These are phyloP conservation scores for Thuja plicata DNA, from an alignment of 83 land plant species.

Conservation along the genomic window DNA sequence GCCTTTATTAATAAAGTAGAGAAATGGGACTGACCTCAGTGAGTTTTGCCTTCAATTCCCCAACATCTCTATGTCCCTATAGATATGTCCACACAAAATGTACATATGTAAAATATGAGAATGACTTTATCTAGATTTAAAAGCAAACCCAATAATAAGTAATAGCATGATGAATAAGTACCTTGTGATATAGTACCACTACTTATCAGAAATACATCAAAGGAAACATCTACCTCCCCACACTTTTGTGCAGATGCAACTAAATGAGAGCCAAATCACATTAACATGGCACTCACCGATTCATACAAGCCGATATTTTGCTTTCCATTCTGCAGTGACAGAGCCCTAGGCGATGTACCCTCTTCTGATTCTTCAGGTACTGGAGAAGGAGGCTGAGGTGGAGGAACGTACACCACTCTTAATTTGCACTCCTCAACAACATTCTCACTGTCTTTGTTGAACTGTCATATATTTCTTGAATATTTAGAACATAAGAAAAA, in stretches of 20 bases:
- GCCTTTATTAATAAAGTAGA: not conserved
- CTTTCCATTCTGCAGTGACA: slow-evolving; percentile 32
- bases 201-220: not conserved
- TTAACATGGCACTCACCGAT: slow-evolving; percentile 28
- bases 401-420: slow-evolving; percentile 56
- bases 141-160: not conserved
- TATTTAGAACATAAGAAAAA: not conserved
- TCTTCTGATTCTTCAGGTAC: slow-evolving; percentile 76
- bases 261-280: not conserved
- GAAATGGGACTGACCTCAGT: not conserved
- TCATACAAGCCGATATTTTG: slow-evolving; percentile 27
- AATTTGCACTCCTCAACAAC: slow-evolving; percentile 60
- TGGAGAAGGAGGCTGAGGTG: slow-evolving; percentile 68
- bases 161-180: not conserved
- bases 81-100: not conserved
- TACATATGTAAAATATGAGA: not conserved
- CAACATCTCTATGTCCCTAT: slow-evolving; percentile 9
- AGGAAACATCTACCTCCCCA: not conserved
- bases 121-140: not conserved
- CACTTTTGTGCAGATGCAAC: not conserved
- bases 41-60: slow-evolving; percentile 16
- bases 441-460: slow-evolving; percentile 52
- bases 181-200: not conserved
- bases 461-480: slow-evolving; percentile 25
- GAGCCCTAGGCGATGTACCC: slow-evolving; percentile 45